phyloP scores from a whole-genome alignment of 2,329 filamentous ascomycete genomes.

The Monilinia fructicola region DNA sequence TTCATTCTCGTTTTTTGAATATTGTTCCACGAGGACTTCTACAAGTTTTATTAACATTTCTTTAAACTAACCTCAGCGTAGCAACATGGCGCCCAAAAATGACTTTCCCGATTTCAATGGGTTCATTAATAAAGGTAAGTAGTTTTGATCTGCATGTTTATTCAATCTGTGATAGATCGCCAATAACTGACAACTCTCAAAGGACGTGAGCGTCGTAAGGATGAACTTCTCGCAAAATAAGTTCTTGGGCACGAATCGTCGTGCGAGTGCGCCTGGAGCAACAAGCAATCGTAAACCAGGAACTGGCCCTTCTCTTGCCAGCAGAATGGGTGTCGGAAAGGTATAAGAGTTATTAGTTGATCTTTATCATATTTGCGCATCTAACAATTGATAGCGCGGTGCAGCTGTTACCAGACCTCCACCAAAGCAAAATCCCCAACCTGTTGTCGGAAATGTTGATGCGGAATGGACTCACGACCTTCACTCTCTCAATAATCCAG shows the following conservation, averaged over 20 bases:
- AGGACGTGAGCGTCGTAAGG: constrained; percentile 66
- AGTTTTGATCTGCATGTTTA: background rate
- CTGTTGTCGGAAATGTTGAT: constrained; percentile 57
- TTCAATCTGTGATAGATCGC: background rate
- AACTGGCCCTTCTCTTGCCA: constrained; percentile 61
- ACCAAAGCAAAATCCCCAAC: constrained; percentile 27
- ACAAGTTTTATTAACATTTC: background rate
- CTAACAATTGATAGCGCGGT: constrained; percentile 30
- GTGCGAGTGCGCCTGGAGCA: constrained; percentile 55
- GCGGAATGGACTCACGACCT: constrained; percentile 72
- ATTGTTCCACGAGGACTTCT: background rate
- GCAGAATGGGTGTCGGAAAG: constrained; percentile 73
- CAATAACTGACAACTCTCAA: constrained; percentile 25
- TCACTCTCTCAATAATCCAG: constrained; percentile 50
- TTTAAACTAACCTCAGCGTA: background rate
- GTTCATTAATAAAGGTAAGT: constrained; percentile 39
- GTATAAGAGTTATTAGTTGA: constrained; percentile 43
- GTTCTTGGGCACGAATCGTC: constrained; percentile 64
- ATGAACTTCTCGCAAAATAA: constrained; percentile 68
- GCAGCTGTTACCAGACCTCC: constrained; percentile 33
- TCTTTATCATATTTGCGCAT: constrained; percentile 16
- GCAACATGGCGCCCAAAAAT: constrained; percentile 39
- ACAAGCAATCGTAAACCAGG: constrained; percentile 47
- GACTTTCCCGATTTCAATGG: constrained; percentile 38
- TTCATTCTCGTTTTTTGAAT: background rate